Evolutionary conservation across 306 rosid genomes (phyloP), one percentile per base, ranked within the genome.

Genomic region (Dryas drummondii): DNA sequence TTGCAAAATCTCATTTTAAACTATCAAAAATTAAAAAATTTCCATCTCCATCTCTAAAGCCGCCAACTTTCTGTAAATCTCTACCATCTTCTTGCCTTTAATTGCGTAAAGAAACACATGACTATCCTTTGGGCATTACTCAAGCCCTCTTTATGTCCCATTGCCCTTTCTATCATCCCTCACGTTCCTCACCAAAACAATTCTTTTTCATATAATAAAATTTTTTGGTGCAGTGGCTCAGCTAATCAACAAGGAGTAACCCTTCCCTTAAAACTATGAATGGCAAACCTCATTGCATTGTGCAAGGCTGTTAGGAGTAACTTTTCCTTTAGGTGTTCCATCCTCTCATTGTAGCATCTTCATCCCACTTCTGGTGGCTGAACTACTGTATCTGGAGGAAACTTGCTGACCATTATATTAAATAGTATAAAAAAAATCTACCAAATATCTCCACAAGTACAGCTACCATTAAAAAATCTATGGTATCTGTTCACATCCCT

Each of bases 401-500:
- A 22, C 22, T 22, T 22, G 22, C 22, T 22, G 22, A 22, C 22
- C 22, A 22, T 22, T 22, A 22, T 22, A 17, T 41, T 70, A n/a
- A 32, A 50, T 8, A 32, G 49, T 50, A 40, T 13, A 5, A n/a
- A 70, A 17, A 63, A 55, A 56, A 48, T 0, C 80, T 83, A 93
- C 97, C 98, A 93, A 42, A 82, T 71, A 73, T 89, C 97, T 72
- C 84, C 74, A 82, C 98, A 93, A 64, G 86, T 66, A 79, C 98
- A 93, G 32, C 53, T 71, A 79, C 97, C 98, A 50, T 89, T 44
- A 13, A 72, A 51, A 79, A 93, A 89, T 78, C 87, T 86, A 81
- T 93, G 98, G 85, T 93, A 89, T 66, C 96, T 87, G 68, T 93
- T 90, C 17, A 82, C 89, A 71, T 91, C 98, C 82, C 97, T 87